Conservation (phyloP, 805 yeast genomes). For the Isabelozyma rhagii region DNA sequence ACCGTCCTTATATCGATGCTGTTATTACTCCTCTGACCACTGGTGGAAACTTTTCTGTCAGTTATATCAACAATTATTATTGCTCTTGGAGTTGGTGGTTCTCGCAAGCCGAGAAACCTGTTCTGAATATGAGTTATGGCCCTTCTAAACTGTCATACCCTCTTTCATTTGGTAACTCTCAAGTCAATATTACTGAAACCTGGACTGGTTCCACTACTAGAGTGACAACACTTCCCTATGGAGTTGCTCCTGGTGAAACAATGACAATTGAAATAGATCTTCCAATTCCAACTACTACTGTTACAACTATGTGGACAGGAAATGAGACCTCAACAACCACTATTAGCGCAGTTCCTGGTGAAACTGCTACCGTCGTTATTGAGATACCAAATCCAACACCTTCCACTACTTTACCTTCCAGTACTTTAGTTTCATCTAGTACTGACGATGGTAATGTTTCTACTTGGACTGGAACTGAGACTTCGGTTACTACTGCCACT, state of each 20-base stretch:
- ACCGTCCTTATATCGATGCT: constrained; percentile 18
- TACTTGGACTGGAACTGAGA: constrained; percentile 4
- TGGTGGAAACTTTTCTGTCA: not conserved
- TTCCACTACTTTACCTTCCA: constrained; percentile 1
- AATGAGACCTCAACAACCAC: constrained; percentile 13
- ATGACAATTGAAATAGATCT: constrained; percentile 19
- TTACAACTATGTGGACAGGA: constrained; percentile 5
- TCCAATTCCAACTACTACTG: constrained; percentile 14
- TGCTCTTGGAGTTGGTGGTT: constrained; percentile 6
- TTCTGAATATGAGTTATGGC: not conserved
- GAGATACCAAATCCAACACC: constrained; percentile 10
- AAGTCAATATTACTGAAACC: constrained; percentile 12
- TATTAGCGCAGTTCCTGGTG: constrained; percentile 12
- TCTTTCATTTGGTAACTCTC: not conserved
- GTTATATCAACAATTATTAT: constrained; percentile 8
- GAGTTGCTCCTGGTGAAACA: constrained; percentile 11
- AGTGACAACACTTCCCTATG: constrained; percentile 16
- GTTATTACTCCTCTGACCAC: not conserved
- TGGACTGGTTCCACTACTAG: constrained; percentile 16
- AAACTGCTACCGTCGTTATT: constrained; percentile 13
- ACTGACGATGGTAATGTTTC: not conserved
- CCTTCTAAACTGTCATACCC: not conserved
- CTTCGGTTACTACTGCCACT: not conserved
- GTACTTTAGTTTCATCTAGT: not conserved
- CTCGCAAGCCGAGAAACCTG: not conserved